Percentiles rank a stretch among this genome's conserved stretches.
phyloP scores from a whole-genome alignment of 441 rosid species.

The Populus trichocarpa region DNA sequence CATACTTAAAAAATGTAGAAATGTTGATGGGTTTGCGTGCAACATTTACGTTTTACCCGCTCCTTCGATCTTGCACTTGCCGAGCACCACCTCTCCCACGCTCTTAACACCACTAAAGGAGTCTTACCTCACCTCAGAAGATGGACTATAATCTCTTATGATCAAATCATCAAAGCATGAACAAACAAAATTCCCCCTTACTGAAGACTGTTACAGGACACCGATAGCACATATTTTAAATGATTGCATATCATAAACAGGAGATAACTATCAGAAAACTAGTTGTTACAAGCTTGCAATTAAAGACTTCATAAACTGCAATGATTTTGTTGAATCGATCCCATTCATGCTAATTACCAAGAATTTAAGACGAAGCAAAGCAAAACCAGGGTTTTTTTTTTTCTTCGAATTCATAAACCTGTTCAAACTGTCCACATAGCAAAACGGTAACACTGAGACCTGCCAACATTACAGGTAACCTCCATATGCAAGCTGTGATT shows the following conservation, averaged over 20 bases:
- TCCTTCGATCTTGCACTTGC: background rate
- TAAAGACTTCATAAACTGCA: no score
- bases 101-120: background rate
- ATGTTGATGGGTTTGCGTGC: background rate
- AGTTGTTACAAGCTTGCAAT: no score
- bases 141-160: background rate
- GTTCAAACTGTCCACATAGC: no score
- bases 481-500: background rate
- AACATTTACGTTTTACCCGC: background rate
- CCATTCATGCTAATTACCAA: no score
- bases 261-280: no score
- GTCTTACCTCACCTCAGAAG: background rate
- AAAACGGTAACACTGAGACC: background rate
- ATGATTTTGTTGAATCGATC: no score
- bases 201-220: background rate
- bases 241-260: no score
- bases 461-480: background rate
- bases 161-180: no score
- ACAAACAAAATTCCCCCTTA: no score
- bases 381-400: background rate
- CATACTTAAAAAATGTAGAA: no score
- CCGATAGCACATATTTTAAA: no score
- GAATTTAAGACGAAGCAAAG: background rate
- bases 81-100: background rate
- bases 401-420: background rate